Evolutionary conservation across 805 yeast species (phyloP).

Genomic region (Babjeviella inositovora): DNA sequence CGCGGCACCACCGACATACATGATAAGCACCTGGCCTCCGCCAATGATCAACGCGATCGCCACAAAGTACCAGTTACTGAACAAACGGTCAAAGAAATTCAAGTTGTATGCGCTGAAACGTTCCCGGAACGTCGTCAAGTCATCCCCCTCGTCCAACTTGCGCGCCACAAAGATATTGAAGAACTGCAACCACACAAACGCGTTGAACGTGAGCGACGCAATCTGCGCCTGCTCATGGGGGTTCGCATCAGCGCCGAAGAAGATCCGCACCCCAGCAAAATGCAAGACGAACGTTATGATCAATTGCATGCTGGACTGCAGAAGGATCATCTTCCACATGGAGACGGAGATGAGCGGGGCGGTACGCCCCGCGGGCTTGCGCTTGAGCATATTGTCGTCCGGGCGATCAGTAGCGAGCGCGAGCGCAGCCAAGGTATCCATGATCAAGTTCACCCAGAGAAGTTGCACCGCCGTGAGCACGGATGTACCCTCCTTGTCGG

Average conservation of each 20-base stretch:
- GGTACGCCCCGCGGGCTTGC: constrained; percentile 72
- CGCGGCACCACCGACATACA: constrained; percentile 96
- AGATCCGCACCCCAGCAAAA: constrained; percentile 56
- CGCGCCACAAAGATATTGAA: constrained; percentile 87
- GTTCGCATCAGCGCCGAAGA: constrained; percentile 19
- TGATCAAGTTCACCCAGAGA: constrained; percentile 92
- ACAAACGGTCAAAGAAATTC: constrained; percentile 71
- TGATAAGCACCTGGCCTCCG: constrained; percentile 73
- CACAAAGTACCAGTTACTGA: constrained; percentile 72
- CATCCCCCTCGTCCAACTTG: constrained; percentile 79
- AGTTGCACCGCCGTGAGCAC: constrained; percentile 95
- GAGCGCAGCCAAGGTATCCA: constrained; percentile 96
- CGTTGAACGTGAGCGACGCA: constrained; percentile 79
- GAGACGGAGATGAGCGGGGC: constrained; percentile 72
- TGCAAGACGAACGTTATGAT: constrained; percentile 66
- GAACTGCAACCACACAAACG: constrained; percentile 96
- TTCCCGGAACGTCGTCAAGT: constrained; percentile 34
- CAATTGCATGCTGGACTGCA: constrained; percentile 72
- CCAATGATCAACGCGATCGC: constrained; percentile 60
- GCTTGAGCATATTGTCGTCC: constrained; percentile 59
- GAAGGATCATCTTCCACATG: constrained; percentile 97
- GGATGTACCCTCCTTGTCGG: constrained; percentile 60
- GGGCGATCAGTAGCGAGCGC: constrained; percentile 98
- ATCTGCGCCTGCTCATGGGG: constrained; percentile 39
- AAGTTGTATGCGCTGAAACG: constrained; percentile 50